Percentiles rank a stretch among this genome's conserved stretches.
Evolutionary conservation across 2,329 filamentous ascomycete genomes (phyloP).

Genomic region (Beauveria sp.): DNA sequence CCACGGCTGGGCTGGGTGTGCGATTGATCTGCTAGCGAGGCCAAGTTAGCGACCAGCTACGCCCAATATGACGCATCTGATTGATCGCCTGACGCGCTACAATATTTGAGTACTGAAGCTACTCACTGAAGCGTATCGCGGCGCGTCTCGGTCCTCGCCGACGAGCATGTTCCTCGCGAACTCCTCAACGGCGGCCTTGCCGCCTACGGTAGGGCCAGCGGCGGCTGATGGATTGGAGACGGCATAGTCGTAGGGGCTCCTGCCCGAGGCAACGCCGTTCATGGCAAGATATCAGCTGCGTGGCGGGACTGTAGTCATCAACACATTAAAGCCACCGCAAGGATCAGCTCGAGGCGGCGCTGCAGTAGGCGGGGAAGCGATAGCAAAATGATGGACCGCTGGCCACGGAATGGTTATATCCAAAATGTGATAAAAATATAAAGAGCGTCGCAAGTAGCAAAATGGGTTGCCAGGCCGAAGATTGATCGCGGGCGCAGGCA

Average conservation of each 20-base stretch:
- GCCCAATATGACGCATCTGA: not conserved
- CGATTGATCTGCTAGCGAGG: conserved; percentile 39
- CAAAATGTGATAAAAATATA: not conserved
- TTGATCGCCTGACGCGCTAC: not conserved
- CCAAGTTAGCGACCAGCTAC: not conserved
- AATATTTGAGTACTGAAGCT: not conserved
- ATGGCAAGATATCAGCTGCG: conserved; percentile 21
- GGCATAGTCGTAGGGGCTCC: conserved; percentile 29
- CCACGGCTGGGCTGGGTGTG: conserved; percentile 47
- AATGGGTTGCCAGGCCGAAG: not conserved
- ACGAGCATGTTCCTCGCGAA: conserved; percentile 50
- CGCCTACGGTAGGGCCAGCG: conserved; percentile 27
- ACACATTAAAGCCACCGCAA: conserved; percentile 12
- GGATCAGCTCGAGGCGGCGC: not conserved
- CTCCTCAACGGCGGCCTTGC: conserved; percentile 48
- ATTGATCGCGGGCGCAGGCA: not conserved
- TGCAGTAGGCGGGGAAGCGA: not conserved
- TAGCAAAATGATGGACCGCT: not conserved
- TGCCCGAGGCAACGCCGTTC: conserved; percentile 32
- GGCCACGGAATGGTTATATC: not conserved
- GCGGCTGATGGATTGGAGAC: conserved; percentile 23
- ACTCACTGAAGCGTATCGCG: conserved; percentile 52
- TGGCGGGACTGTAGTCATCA: conserved; percentile 1
- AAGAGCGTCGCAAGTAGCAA: not conserved
- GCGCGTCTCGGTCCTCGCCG: conserved; percentile 45